A percentile compares a stretch with the other conserved stretches of the same genome.
These are phyloP conservation scores for Gautieria morchelliformis DNA, from an alignment of 768 basidiomycete species.

Conservation along the genomic window DNA sequence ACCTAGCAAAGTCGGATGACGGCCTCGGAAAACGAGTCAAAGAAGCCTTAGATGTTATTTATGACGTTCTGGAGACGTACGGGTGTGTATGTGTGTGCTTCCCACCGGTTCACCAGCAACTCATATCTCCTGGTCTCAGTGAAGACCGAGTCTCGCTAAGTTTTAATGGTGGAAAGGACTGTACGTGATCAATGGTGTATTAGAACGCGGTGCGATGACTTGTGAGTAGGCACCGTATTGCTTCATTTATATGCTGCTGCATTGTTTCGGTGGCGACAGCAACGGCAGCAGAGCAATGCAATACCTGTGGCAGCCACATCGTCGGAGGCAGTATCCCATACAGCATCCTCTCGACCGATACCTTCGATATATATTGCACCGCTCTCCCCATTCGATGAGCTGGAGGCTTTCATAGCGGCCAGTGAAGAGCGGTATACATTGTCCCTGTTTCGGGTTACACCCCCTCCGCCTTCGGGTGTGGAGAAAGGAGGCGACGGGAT, in stretches of 20 bases:
- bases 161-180: slow-evolving; percentile 99
- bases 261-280: slow-evolving; percentile 33
- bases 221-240: slow-evolving; percentile 74
- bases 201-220: background rate
- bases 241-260: slow-evolving; percentile 79
- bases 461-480: slow-evolving; percentile 38
- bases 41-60: slow-evolving; percentile 77
- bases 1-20: slow-evolving; percentile 42
- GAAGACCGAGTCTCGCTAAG: slow-evolving; percentile 69
- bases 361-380: slow-evolving; percentile 82
- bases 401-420: slow-evolving; percentile 76
- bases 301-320: background rate
- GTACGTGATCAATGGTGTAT: slow-evolving; percentile 35
- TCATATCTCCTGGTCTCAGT: background rate
- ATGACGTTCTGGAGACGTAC: slow-evolving; percentile 62
- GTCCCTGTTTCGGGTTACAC: slow-evolving; percentile 46
- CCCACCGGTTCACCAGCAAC: slow-evolving; percentile 11
- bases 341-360: slow-evolving; percentile 26
- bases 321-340: slow-evolving; percentile 48
- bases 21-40: slow-evolving; percentile 52
- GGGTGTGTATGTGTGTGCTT: slow-evolving; percentile 49
- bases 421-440: slow-evolving; percentile 58
- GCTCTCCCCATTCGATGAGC: slow-evolving; percentile 73
- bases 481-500: slow-evolving; percentile 61
- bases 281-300: background rate